A percentile compares a stretch with the other conserved stretches of the same genome.
Conservation (phyloP, 1,139 yeast species). For the Blastobotrys malaysiensis region DNA sequence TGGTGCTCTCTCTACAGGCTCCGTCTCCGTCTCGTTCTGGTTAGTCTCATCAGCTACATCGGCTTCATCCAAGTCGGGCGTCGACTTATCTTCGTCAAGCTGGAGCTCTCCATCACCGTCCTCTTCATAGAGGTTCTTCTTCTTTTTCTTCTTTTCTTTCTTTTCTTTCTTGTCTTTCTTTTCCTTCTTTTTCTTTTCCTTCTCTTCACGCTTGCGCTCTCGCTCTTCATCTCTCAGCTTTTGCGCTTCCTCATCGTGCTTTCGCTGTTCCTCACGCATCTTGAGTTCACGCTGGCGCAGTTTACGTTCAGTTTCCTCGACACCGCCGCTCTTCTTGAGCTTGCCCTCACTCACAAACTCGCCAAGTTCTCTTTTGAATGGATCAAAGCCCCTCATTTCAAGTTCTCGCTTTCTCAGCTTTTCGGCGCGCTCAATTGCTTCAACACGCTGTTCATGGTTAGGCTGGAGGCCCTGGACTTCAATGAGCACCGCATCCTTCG, state of each 20-base stretch:
- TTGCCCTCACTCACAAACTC: conserved; percentile 74
- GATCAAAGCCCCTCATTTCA: conserved; percentile 50
- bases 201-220: conserved; percentile 16
- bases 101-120: conserved; percentile 9
- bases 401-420: conserved; percentile 69
- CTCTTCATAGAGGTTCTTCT: conserved; percentile 6
- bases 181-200: conserved; percentile 13
- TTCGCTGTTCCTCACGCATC: conserved; percentile 30
- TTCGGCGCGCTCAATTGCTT: conserved; percentile 86
- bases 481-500: conserved; percentile 71
- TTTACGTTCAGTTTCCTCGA: conserved; percentile 73
- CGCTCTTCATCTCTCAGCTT: conserved; percentile 18
- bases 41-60: conserved; percentile 1
- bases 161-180: conserved; percentile 28
- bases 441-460: conserved; percentile 75
- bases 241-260: conserved; percentile 28
- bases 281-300: conserved; percentile 57
- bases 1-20: too few relatives aligned
- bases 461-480: conserved; percentile 80
- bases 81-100: conserved; percentile 7
- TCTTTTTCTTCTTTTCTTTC: conserved; percentile 10
- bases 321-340: conserved; percentile 79
- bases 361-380: conserved; percentile 82
- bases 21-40: background rate
- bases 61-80: conserved; percentile 7